Conservation (phyloP, 139 green algal species). For the Chlamydomonas incerta region DNA sequence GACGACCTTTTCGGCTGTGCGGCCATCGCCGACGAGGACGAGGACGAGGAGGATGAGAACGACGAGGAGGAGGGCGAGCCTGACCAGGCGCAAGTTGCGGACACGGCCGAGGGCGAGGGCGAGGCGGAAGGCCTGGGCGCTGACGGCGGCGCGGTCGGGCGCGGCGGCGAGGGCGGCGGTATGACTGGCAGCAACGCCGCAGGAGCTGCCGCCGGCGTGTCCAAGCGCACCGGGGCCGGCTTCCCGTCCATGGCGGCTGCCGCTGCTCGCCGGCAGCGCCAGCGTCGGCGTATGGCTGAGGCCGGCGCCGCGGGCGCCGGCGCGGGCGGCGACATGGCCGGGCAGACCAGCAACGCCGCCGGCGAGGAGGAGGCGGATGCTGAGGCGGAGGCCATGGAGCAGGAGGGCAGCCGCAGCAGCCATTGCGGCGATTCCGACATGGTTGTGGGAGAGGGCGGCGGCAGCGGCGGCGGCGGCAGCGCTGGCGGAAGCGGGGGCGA, state of each 20-base stretch:
- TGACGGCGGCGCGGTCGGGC: no score
- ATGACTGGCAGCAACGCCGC: no score
- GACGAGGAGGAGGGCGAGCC: background rate
- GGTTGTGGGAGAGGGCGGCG: background rate
- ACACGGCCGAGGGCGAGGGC: background rate
- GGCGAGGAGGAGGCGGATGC: background rate
- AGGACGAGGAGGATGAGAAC: background rate
- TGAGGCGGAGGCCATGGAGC: background rate
- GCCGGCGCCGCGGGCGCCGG: no score
- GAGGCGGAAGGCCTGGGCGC: background rate
- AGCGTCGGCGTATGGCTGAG: no score
- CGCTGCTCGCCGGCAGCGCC: background rate
- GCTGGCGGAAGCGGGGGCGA: background rate
- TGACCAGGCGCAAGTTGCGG: background rate
- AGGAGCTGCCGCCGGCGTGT: no score
- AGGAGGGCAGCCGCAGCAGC: conserved; percentile 40
- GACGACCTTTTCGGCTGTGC: no score
- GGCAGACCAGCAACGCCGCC: no score
- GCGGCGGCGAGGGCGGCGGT: no score
- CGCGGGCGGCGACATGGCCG: no score
- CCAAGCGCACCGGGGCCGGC: background rate
- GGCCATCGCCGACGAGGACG: no score
- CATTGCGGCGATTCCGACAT: conserved; percentile 20
- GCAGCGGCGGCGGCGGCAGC: background rate
- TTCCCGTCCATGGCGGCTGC: background rate